Base-by-base conservation (phyloP, 2,329 filamentous ascomycete species). In the Arthrobotrys iridis region DNA sequence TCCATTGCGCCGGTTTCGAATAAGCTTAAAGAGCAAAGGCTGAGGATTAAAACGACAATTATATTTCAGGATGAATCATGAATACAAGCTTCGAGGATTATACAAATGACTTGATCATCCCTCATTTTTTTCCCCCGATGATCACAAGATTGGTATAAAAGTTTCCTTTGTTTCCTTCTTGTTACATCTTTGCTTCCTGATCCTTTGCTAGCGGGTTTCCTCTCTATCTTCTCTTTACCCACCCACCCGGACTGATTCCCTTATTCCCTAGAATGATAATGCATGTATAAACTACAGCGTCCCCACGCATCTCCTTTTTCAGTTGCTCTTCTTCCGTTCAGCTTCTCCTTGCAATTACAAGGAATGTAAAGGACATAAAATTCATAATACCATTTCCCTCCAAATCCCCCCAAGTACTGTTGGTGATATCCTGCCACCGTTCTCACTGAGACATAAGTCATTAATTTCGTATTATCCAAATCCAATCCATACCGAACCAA, bases 251-350 rank as follows among this genome's bases (percentile, higher is more conserved):
- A n/a, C n/a, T n/a, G n/a, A 6, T 18, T 43, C 5, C 15, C 4
- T 5, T 48, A 48, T n/a, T n/a, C n/a, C 26, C 26, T 52, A 52
- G 46, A 35, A 52, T 33, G 26, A 52, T 35, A 55, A 55, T 55
- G 5, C 18, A 55, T 35, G 18, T 55, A 55, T 55, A 55, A 10
- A 35, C 3, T 48, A 48, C 24, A 52, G 8, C 7, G 5, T 2
- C 30, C 50, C 28, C 20, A n/a, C n/a, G n/a, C n/a, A n/a, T 26
- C 50, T 37, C 18, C n/a, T n/a, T n/a, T n/a, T 35, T 48, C 45
- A 28, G 22, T 30, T 4, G 24, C 45, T 28, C 13, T 28, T 48
- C 8, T 15, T 20, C 11, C 11, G n/a, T 8, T 18, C 22, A 20
- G 6, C 26, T 52, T 35, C 46, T 40, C 26, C 7, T n/a, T n/a